phyloP scores from a whole-genome alignment of 78 protist genomes.

The Dictyostelium discoideum region dicty_2.7 NC_007089.4:4362501-4363000 shows the following conservation, averaged over 20 bases:
- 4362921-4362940: too few species aligned
- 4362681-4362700: conserved; percentile 59
- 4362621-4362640: conserved; percentile 17
- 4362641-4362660: background rate
- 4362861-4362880: background rate
- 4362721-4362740: conserved; percentile 58
- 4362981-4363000: background rate
- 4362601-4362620: conserved; percentile 79
- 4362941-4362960: too few species aligned
- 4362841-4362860: conserved; percentile 35
- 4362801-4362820: conserved; percentile 64
- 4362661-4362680: conserved; percentile 30
- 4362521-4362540: conserved; percentile 20
- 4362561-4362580: conserved; percentile 64
- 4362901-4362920: too few species aligned
- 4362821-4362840: conserved; percentile 53
- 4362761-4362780: conserved; percentile 60
- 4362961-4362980: background rate
- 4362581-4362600: conserved; percentile 74
- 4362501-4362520: conserved; percentile 42
- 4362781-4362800: conserved; percentile 65
- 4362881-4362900: too few species aligned
- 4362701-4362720: conserved; percentile 65
- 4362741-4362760: conserved; percentile 35
- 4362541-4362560: conserved; percentile 61